Evolutionary conservation across 768 basidiomycete species (phyloP), one percentile per base, ranked within the genome.

Genomic region (Mycena belliarum): DNA sequence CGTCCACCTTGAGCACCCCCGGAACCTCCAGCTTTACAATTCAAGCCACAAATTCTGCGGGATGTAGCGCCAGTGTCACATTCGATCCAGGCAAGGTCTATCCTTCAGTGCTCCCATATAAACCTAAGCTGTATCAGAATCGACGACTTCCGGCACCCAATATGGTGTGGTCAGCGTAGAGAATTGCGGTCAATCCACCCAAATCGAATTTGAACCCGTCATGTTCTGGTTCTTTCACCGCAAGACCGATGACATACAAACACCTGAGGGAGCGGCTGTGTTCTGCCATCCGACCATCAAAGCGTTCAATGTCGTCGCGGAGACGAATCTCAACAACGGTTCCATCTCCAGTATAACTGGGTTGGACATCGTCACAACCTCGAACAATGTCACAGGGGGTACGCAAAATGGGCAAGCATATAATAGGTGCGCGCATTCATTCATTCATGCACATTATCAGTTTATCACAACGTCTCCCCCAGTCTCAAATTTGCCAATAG

Each of bases 211-310:
- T 28, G 79, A 76, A 33, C 85, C 87, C 9, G 84, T 88, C 41
- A 78, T 88, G 72, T 89, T 88, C 64, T 89, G 87, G 86, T 87
- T 67, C 66, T 87, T 77, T 66, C 73, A 80, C 51, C 55, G 53
- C 7, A 61, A 60, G 29, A 48, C 61, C 18, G 66, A 74, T 42
- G 63, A 66, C 24, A 32, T 24, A 46, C 63, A 68, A 18, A 71
- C 59, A 23, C 67, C 72, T 14, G 73, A 83, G 56, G 80, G 77
- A 1, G 73, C 76, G 50, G 76, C 77, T 4, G 76, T 88, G 8
- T 87, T 88, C 60, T 89, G 88, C 64, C 61, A 69, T 12, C 86
- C 87, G 4, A 72, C 67, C 2, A 79, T 89, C 45, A 58, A 69
- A 5, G 66, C 76, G 2, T 78, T 74, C 59, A 66, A 76, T 52